Percentiles rank a stretch among this genome's conserved stretches.
phyloP scores from a whole-genome alignment of 768 basidiomycete genomes.

The Favolaschia claudopus region DNA sequence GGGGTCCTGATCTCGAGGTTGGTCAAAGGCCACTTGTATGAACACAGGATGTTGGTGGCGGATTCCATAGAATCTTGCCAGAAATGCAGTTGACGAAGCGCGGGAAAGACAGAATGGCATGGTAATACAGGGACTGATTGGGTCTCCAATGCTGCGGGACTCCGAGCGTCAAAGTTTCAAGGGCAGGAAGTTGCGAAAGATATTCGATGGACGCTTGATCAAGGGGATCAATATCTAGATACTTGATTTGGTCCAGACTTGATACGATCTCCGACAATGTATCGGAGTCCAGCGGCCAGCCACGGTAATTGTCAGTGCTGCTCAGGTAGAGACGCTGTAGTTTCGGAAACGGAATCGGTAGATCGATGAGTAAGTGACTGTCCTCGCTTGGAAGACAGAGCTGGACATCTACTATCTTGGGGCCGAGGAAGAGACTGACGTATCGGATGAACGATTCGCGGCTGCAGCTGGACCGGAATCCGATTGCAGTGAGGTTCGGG shows the following conservation, averaged over 20 bases:
- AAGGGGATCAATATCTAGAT: background rate
- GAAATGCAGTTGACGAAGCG: background rate
- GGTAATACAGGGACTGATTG: background rate
- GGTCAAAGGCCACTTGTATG: background rate
- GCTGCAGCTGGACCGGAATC: background rate
- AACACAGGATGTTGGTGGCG: background rate
- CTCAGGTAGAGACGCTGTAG: too few relatives aligned
- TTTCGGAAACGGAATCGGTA: background rate
- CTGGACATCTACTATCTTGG: background rate
- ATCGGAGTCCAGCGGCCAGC: background rate
- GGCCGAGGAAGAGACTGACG: background rate
- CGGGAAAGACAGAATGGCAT: background rate
- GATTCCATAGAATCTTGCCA: background rate
- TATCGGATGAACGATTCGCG: background rate
- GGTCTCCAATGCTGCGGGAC: background rate
- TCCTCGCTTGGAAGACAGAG: background rate
- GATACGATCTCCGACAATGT: background rate
- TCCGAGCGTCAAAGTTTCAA: background rate
- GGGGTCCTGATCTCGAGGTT: background rate
- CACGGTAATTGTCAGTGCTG: background rate
- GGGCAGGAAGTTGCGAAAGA: background rate
- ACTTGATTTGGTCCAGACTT: background rate
- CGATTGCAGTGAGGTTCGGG: slow-evolving; percentile 4
- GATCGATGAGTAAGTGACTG: background rate
- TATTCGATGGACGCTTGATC: background rate